Evolutionary conservation across 225 moss, liverwort and hornwort genomes (phyloP), one percentile per base, ranked within the genome.

Genomic region (Bryum argenteum): DNA sequence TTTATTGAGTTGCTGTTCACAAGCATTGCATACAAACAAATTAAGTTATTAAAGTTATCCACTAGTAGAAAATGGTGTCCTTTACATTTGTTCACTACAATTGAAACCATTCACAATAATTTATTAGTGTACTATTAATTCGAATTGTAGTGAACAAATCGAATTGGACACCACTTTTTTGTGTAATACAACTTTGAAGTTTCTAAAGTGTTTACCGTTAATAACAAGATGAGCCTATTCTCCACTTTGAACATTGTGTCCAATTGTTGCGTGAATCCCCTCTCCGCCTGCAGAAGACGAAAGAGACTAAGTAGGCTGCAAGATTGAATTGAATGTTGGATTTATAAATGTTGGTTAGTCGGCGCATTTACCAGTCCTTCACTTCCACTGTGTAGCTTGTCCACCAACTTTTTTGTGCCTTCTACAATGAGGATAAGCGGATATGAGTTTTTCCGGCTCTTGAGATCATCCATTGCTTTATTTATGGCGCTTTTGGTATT

Each of bases 361-460:
- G 5, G 11, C 43, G 18, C 13, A 6, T 1, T 55, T 71, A 86
- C 83, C 64, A 86, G 14, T 28, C 44, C 55, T 8, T 65, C 52
- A 8, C 28, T 53, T 14, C 89, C 87, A 7, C 60, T 64, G 18
- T 85, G 91, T 20, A 94, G 83, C 77, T 94, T 91, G 62, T 90
- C 90, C 10, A 92, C 84, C 4, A 94, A 87, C 42, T 60, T 81
- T 48, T 71, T 82, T 0, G 85, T 86, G 64, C 91, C 89, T 40
- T 89, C 89, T 1, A 92, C 57, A 1, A 92, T 61, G 58, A 89
- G 85, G 22, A 85, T 76, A 22, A 94, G 68, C 8, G 74, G 81
- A 63, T 77, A 66, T 0, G 90, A 89, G 28, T 89, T 82, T 44
- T 85, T 79, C 16, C 57, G n/a, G n/a, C 52, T 52, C 61, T 58